A percentile compares a stretch with the other conserved stretches of the same genome.
Evolutionary conservation across 2,329 filamentous ascomycete species (phyloP).

Genomic region (Hirsutella minnesotensis): DNA sequence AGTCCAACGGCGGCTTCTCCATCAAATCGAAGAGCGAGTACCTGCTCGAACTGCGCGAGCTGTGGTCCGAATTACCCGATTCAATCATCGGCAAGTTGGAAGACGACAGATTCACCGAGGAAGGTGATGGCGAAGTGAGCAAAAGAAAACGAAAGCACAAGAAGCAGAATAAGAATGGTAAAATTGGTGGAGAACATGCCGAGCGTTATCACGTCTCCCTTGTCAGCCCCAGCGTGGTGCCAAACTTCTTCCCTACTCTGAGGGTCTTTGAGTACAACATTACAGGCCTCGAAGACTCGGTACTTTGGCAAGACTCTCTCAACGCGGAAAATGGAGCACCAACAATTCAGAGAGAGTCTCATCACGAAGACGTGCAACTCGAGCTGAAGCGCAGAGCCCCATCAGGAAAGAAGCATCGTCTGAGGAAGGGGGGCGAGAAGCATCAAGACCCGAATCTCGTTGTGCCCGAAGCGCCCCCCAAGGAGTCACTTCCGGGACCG

Average conservation of each 20-base stretch:
- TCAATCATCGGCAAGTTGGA: slow-evolving; percentile 20
- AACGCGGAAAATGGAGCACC: slow-evolving; percentile 2
- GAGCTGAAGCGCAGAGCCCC: slow-evolving; percentile 17
- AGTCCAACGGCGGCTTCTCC: slow-evolving; percentile 34
- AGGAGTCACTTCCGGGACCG: slow-evolving; percentile 65
- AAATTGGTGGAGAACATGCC: slow-evolving; percentile 67
- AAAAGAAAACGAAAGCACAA: slow-evolving; percentile 25
- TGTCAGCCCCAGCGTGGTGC: slow-evolving; percentile 78
- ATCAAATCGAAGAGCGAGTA: slow-evolving; percentile 57
- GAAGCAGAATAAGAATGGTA: slow-evolving; percentile 40
- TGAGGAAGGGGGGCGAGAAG: slow-evolving; percentile 19
- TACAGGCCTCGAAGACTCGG: slow-evolving; percentile 52
- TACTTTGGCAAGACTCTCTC: slow-evolving; percentile 31
- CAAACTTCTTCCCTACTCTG: slow-evolving; percentile 82
- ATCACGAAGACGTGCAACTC: slow-evolving; percentile 13
- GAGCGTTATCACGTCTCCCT: slow-evolving; percentile 76
- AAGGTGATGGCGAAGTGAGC: slow-evolving; percentile 11
- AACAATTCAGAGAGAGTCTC: slow-evolving; percentile 1
- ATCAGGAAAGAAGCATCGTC: too few species aligned
- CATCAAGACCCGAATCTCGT: slow-evolving; percentile 44
- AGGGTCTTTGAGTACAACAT: slow-evolving; percentile 95
- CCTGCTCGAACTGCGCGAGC: slow-evolving; percentile 60
- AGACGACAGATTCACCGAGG: slow-evolving; percentile 9
- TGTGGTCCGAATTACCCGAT: slow-evolving; percentile 67
- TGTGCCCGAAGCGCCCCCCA: slow-evolving; percentile 61